These are phyloP conservation scores for Penicillium sp. DNA, from an alignment of 2,329 filamentous ascomycete species.

Conservation along the genomic window DNA sequence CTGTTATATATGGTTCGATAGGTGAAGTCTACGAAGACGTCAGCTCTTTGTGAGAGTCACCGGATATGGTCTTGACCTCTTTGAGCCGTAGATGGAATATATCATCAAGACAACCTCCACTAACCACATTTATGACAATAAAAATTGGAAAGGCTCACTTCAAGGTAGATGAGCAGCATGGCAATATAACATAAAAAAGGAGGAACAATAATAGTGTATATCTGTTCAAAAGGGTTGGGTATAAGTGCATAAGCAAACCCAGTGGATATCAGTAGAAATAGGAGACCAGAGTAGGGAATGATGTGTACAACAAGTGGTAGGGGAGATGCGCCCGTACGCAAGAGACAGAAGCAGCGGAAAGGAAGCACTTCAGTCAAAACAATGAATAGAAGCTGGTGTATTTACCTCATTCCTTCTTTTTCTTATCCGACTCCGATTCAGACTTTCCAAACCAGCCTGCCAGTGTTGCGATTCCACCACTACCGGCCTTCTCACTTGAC, in stretches of 20 bases:
- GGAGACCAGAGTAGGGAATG: neutral
- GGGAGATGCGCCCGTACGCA: neutral
- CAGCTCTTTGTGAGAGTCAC: neutral
- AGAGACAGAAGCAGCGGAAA: neutral
- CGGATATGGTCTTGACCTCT: neutral
- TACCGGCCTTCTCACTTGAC: slow-evolving; percentile 1
- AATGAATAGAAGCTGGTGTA: neutral
- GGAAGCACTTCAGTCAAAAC: neutral
- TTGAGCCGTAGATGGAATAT: neutral
- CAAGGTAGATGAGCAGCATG: neutral
- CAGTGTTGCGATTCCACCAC: slow-evolving; percentile 1
- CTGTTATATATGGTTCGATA: neutral
- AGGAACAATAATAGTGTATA: neutral
- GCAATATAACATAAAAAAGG: no score
- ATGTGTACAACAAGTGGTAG: slow-evolving; percentile 13
- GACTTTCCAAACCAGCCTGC: slow-evolving; percentile 12
- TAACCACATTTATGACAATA: neutral
- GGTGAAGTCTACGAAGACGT: neutral
- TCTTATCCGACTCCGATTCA: slow-evolving; percentile 10
- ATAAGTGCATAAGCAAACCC: neutral
- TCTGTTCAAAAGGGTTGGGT: neutral
- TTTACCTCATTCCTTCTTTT: slow-evolving; percentile 19
- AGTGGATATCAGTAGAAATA: slow-evolving; percentile 5
- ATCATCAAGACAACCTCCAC: neutral
- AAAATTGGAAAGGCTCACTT: neutral